Base-by-base conservation (phyloP, 2,329 filamentous ascomycete genomes). In the Colletotrichum spinosum region DNA sequence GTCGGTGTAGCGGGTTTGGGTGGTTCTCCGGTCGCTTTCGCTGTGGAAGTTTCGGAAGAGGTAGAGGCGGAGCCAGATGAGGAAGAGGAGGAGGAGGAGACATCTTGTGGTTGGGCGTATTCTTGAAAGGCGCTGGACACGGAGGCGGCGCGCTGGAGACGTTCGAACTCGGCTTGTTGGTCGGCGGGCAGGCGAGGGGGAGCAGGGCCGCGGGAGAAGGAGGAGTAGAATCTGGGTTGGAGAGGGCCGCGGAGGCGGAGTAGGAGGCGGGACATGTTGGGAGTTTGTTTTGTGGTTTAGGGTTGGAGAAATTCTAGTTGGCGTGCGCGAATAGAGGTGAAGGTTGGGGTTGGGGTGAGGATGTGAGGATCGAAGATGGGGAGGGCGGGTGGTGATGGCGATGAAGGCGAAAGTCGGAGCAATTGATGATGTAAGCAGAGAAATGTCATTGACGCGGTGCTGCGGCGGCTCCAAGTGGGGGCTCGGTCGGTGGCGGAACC, bases 81-180 rank as follows among this genome's bases (percentile, higher is more conserved):
- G 53, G 74, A 41, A 57, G 74, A 45, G 45, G 62, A 55, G 15
- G 72, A 57, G 71, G 55, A 55, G 15, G 72, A 57, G 71, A 55
- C 38, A 69, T 62, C 59, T 65, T 11, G 7, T 34, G 51, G 33
- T n/a, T 63, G 56, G 67, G 65, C 69, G 49, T 59, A 49, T 69
- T 80, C 74, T 37, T 65, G 64, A 70, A 81, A 80, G 69, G 78
- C 76, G 55, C 81, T 73, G 8, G 81, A 81, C 5, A 81, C 80
- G 68, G 82, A 75, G 62, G 86, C 86, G 39, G 79, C 84, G 71
- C 88, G 88, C 75, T 97, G 94, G 4, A 98, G 90, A 46, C 89
- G 86, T 79, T 97, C 94, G 77, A 96, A 97, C 69, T 97, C 88
- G 76, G 94, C 92, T 82, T 97, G 94, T 71, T 97, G 90, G 77